phyloP scores from a whole-genome alignment of 495 filamentous ascomycete species.

The Neurospora sp. region DNA sequence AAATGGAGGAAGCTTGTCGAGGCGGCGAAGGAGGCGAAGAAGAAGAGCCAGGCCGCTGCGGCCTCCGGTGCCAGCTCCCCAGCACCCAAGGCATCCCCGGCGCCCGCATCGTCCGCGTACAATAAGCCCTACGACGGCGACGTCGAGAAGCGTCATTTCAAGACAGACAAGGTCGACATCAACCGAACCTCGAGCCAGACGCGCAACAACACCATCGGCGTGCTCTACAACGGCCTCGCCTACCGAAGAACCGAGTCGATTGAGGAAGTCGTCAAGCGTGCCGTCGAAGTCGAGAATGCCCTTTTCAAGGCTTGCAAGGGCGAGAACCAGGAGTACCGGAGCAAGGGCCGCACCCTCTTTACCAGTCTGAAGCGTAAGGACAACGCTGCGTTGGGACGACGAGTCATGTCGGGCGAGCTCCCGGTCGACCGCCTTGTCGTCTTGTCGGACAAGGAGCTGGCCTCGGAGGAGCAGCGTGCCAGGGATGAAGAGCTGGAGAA shows the following conservation, averaged over 20 bases:
- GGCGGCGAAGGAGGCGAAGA: conserved; percentile 50
- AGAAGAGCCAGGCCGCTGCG: conserved; percentile 34
- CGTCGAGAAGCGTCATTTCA: conserved; percentile 66
- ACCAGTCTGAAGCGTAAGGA: conserved; percentile 88
- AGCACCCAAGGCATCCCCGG: conserved; percentile 32
- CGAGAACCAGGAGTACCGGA: conserved; percentile 64
- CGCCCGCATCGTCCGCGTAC: conserved; percentile 30
- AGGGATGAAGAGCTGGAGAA: conserved; percentile 65
- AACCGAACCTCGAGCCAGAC: conserved; percentile 56
- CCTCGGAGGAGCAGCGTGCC: conserved; percentile 61
- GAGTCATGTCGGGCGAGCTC: conserved; percentile 67
- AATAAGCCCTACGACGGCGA: conserved; percentile 58
- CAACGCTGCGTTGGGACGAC: conserved; percentile 62
- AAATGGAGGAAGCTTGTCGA: conserved; percentile 83
- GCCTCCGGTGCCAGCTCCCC: conserved; percentile 19
- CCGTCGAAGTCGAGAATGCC: conserved; percentile 62
- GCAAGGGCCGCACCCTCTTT: conserved; percentile 82
- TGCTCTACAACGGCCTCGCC: conserved; percentile 79
- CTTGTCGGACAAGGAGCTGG: conserved; percentile 40
- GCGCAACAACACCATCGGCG: conserved; percentile 74
- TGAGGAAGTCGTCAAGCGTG: conserved; percentile 52
- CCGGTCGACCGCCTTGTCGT: conserved; percentile 59
- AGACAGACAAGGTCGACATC: conserved; percentile 65
- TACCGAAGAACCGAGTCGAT: conserved; percentile 46
- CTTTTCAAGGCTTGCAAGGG: conserved; percentile 54